Base-by-base conservation (phyloP, 2,329 filamentous ascomycete species). In the Fusarium sarcochroum region DNA sequence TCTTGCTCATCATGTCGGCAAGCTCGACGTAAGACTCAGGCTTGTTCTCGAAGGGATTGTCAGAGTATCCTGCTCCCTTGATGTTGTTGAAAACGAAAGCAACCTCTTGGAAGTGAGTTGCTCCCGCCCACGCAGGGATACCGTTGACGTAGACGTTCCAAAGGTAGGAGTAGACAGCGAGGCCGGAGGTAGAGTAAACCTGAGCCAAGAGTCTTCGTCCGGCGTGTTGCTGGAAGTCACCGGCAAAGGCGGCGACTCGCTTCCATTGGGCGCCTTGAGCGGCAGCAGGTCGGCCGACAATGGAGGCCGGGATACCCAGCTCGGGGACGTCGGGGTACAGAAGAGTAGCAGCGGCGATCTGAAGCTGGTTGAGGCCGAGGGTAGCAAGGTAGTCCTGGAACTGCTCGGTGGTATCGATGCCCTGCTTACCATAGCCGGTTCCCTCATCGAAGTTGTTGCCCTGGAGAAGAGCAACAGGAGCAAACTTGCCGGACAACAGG, bases 381-480 rank as follows among this genome's bases (percentile, higher is more conserved):
- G 61, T 68, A 69, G 46, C 48, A 11, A 74, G 49, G 49, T 51
- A 73, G 13, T 66, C 52, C 34, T 72, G 63, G 71, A 90, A 87
- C 49, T 89, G 81, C 17, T 78, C 82, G 13, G 82, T 85, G 2
- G 84, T 87, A 72, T 89, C 85, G 63, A 90, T 84, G 17, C 83
- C 85, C 7, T 63, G 75, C 13, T 83, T 82, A 1, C 81, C 84
- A 70, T 90, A 90, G 2, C 80, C 79, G 1, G 85, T 85, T 38
- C 80, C 90, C 74, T 93, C 90, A 69, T 92, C 90, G 2, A 85
- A 85, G 75, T 91, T 92, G 35, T 84, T 85, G 8, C 91, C 90
- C 34, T 59, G 41, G 8, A 93, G 81, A 40, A 91, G 84, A 2
- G 89, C 88, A 0, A 92, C 87, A 52, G 87, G 83, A 57, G 91